Base-by-base conservation (phyloP, 2,329 filamentous ascomycete genomes). In the Macrophomina tecta region DNA sequence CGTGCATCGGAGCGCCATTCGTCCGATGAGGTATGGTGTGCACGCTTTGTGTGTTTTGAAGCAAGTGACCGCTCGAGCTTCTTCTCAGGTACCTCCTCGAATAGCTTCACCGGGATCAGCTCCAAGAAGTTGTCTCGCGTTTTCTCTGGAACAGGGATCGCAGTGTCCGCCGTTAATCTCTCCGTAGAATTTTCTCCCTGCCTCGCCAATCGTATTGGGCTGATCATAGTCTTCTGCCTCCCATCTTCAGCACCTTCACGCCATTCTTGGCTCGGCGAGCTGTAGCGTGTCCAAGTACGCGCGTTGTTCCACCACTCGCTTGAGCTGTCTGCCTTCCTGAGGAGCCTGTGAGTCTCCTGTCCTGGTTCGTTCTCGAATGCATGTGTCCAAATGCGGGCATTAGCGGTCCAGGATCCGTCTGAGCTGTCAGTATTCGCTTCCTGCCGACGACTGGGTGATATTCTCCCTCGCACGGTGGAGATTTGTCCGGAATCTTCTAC, bases 1-100 rank as follows among this genome's bases (percentile, higher is more conserved):
- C 73, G 73, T 1, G 77, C 77, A 23, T 68, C 64, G 2, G 36
- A 45, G n/a, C 58, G 48, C 65, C 65, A 67, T 14, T 67, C 65
- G 2, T 67, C 65, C 11, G 65, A 67, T 4, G 53, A 60, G 6
- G 30, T 62, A 2, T 62, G 45, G 11, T 28, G 32, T 32, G 28
- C 23, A 8, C 42, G 42, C 30, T 23, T 23, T 6, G 23, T 34
- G 12, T 32, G 30, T n/a, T 49, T 62, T 3, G n/a, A 5, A 5
- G 18, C 16, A 5, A 40, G 12, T 18, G 12, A 1, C 18, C n/a
- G 36, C 6, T 42, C 36, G 7, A 16, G 16, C 5, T n/a, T n/a
- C 42, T 16, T 45, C 42, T 45, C 42, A 9, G 5, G 11, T 14
- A 5, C 8, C 42, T 9, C 16, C 12, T 45, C 8, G 5, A 45